Base-by-base conservation (phyloP, 768 basidiomycete genomes). In the Pisolithus sp. region DNA sequence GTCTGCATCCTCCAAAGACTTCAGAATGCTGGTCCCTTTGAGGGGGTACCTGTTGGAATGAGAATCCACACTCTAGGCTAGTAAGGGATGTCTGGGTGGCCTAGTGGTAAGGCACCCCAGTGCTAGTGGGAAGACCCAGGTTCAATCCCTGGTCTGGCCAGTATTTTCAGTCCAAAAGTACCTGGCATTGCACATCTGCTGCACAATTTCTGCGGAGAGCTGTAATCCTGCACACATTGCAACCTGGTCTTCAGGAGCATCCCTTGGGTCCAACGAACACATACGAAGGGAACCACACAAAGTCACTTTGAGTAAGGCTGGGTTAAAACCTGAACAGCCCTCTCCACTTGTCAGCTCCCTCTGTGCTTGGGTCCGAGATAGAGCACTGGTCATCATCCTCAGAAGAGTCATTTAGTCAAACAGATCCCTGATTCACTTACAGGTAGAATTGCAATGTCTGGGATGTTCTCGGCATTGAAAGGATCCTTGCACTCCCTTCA, bases 361-460 rank as follows among this genome's bases (percentile, higher is more conserved):
- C 18, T 12, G 5, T 52, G 23, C 53, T 55, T 18, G 53, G 47
- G 10, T 60, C 38, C 12, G 50, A 49, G 49, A 61, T 53, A 18
- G 52, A 51, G 31, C 36, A 37, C 37, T 55, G 52, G 37, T 48
- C 47, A 23, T 52, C 47, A 34, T 50, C 37, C 23, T 53, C 52
- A 9, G 60, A 57, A n/a, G 60, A 55, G 8, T 69, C 51, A 7
- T 18, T 37, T 23, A 28, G 3, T 38, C 43, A 18, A 28, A 28
- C 9, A 15, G 28, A 6, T 30, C 17, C 17, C 23, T 26, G 12
- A n/a, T 49, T 4, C 15, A 26, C 48, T 49, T n/a, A 70, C 53
- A 6, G 59, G 57, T 64, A 70, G 70, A 40, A 75, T 65, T 52
- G 74, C 73, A 46, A 75, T 62, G 54, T 76, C 73, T 2, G 74